phyloP scores from a whole-genome alignment of 1,284 basidiomycete species.

The Ganoderma sinense region DNA sequence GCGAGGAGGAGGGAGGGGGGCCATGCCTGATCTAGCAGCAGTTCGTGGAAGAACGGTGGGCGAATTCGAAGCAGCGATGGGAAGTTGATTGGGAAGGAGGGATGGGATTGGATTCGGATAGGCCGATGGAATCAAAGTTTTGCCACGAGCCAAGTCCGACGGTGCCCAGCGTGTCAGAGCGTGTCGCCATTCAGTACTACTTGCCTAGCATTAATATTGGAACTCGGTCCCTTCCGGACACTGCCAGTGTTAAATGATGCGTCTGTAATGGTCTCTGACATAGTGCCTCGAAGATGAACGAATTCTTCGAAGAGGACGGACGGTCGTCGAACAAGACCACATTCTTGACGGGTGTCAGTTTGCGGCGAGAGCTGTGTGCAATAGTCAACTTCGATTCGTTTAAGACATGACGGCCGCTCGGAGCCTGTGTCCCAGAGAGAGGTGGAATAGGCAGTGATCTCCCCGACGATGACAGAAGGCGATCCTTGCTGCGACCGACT shows the following conservation, averaged over 20 bases:
- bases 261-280: background rate
- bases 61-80: slow-evolving; percentile 21
- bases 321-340: slow-evolving; percentile 2
- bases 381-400: slow-evolving; percentile 4
- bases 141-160: slow-evolving; percentile 15
- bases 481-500: background rate
- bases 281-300: background rate
- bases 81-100: slow-evolving; percentile 17
- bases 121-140: slow-evolving; percentile 20
- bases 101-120: slow-evolving; percentile 6
- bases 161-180: background rate
- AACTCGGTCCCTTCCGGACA: background rate
- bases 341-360: slow-evolving; percentile 1
- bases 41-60: slow-evolving; percentile 6
- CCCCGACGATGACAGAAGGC: slow-evolving; percentile 10
- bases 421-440: background rate
- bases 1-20: background rate
- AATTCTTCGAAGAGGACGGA: slow-evolving; percentile 1
- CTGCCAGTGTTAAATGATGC: background rate
- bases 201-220: background rate
- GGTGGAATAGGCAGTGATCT: slow-evolving; percentile 14
- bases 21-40: slow-evolving; percentile 17
- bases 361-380: background rate
- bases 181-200: slow-evolving; percentile 1
- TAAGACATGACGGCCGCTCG: background rate